These are phyloP conservation scores for Exophiala dermatitidis DNA, from an alignment of 2,329 filamentous ascomycete species.

Conservation along the genomic window DNA sequence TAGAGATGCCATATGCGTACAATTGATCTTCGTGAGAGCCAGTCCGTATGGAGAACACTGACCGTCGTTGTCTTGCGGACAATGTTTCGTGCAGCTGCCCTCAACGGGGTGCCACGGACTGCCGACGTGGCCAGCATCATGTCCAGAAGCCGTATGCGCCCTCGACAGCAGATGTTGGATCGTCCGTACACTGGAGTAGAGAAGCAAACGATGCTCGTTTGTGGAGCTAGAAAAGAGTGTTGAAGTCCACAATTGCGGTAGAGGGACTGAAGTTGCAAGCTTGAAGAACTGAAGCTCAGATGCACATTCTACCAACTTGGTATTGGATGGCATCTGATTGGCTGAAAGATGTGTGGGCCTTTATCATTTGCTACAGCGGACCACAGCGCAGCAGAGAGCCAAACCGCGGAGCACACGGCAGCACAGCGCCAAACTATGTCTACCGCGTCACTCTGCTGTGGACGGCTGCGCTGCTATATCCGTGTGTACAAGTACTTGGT, in stretches of 20 bases:
- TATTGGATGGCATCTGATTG: constrained; percentile 13
- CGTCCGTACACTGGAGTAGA: constrained; percentile 12
- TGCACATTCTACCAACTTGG: constrained; percentile 13
- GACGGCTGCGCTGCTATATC: neutral
- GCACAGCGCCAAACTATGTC: neutral
- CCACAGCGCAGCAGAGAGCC: too few relatives aligned
- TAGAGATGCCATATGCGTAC: constrained; percentile 24
- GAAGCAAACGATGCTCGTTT: constrained; percentile 12
- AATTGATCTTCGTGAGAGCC: constrained; percentile 29
- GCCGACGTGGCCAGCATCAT: constrained; percentile 91
- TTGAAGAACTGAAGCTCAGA: constrained; percentile 11
- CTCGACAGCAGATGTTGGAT: constrained; percentile 19
- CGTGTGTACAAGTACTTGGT: neutral
- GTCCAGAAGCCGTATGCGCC: constrained; percentile 28
- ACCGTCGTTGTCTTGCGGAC: constrained; percentile 68
- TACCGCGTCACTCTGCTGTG: neutral
- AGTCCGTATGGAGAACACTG: constrained; percentile 46
- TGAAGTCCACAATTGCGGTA: constrained; percentile 4
- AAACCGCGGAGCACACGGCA: too few relatives aligned
- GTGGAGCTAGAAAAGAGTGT: constrained; percentile 13
- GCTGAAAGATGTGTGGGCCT: neutral
- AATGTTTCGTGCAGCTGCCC: constrained; percentile 69
- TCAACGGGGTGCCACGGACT: constrained; percentile 79
- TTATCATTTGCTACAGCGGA: too few relatives aligned
- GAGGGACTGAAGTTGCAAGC: constrained; percentile 18